Percentiles rank a stretch among this genome's conserved stretches.
Conservation (phyloP, 768 basidiomycete species). For the Calvatia gigantea region DNA sequence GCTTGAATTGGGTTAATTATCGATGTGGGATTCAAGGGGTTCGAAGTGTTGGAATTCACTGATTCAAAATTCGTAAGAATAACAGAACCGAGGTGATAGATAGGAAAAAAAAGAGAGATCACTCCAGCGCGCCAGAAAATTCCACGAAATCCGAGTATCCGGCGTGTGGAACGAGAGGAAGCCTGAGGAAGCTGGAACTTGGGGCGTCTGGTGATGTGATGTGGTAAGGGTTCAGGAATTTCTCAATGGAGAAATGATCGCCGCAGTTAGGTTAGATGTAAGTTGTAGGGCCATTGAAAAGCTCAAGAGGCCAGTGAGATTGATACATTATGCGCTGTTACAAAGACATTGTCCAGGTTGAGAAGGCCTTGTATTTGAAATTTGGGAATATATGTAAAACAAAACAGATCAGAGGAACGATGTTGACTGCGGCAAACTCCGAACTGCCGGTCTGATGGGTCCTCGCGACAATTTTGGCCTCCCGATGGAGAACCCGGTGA, state of each 20-base stretch:
- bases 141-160: constrained; percentile 1
- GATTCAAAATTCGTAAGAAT: neutral
- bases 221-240: neutral
- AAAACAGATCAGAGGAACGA: neutral
- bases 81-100: neutral
- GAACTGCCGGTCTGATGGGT: constrained; percentile 14
- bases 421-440: neutral
- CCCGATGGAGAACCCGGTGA: constrained; percentile 22
- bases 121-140: constrained; percentile 1
- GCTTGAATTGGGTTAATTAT: neutral
- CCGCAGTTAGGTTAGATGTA: neutral
- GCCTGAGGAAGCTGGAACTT: neutral
- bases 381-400: neutral
- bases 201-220: neutral
- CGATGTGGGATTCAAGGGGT: neutral
- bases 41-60: no score
- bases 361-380: neutral
- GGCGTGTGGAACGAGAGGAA: neutral
- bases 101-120: neutral
- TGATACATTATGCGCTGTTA: neutral
- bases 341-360: neutral
- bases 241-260: neutral
- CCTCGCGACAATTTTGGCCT: constrained; percentile 10
- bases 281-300: neutral
- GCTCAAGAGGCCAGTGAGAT: neutral